Evolutionary conservation across 257 asterid species (phyloP).

Genomic region (Solanum boliviense): DNA sequence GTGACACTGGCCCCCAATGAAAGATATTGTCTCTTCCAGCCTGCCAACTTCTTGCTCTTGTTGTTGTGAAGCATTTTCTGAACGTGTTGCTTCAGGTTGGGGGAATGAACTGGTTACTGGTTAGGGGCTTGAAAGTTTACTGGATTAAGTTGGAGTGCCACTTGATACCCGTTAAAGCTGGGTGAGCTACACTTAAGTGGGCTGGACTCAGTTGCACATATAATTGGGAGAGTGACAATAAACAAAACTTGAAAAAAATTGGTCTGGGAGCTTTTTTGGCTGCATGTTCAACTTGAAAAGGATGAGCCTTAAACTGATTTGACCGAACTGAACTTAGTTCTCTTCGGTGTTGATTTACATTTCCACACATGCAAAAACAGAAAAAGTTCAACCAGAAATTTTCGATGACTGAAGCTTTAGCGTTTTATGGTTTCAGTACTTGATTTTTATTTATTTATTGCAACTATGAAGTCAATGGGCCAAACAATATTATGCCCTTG

Average conservation of each 20-base stretch:
- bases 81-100: background rate
- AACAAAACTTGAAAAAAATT: no score
- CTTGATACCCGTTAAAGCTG: background rate
- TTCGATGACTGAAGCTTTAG: background rate
- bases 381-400: background rate
- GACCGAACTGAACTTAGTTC: background rate
- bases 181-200: background rate
- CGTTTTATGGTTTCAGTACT: background rate
- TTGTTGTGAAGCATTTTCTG: background rate
- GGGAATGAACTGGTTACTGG: background rate
- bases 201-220: background rate
- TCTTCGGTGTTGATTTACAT: background rate
- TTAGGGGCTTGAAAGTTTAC: background rate
- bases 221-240: background rate
- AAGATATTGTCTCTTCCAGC: background rate
- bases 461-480: background rate
- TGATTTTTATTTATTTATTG: background rate
- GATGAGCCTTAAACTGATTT: background rate
- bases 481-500: background rate
- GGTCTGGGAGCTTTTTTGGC: background rate
- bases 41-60: background rate
- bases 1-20: background rate
- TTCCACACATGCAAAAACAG: background rate
- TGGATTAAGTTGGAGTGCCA: background rate
- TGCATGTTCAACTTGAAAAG: background rate